phyloP scores from a whole-genome alignment of 2,329 filamentous ascomycete species.

The Grosmannia huntii region DNA sequence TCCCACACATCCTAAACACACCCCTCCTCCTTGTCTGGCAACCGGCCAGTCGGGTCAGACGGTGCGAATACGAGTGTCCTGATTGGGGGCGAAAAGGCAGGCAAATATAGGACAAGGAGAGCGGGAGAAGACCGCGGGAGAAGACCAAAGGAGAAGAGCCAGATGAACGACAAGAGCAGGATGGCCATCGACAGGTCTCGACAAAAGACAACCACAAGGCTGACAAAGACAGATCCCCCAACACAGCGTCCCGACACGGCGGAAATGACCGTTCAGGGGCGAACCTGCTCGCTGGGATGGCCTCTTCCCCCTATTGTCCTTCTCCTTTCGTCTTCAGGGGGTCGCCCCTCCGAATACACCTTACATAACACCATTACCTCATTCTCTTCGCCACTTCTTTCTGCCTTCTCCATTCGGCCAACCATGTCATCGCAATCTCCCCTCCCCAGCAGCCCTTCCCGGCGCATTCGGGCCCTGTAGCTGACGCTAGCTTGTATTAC shows the following conservation, averaged over 20 bases:
- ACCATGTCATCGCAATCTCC: not conserved
- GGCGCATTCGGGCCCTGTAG: not conserved
- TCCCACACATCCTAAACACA: no score
- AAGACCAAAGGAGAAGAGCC: no score
- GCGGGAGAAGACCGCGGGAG: not conserved
- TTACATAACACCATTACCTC: not conserved
- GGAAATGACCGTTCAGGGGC: no score
- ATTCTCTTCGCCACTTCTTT: not conserved
- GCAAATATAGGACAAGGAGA: not conserved
- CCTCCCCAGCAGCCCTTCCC: not conserved
- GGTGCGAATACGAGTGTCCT: no score
- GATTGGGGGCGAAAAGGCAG: not conserved
- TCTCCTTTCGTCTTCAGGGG: not conserved
- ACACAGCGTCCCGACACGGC: no score
- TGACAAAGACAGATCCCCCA: not conserved
- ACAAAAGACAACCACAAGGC: no score
- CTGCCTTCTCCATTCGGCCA: not conserved
- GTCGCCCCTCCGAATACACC: no score
- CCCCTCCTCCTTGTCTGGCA: no score
- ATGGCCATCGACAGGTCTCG: no score
- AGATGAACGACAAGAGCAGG: no score
- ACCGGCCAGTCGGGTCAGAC: no score
- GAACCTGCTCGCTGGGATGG: no score
- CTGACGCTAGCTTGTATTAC: not conserved
- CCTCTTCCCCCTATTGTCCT: not conserved